Conservation (phyloP, 305 asterid genomes). For the Solanum chacoense region DNA sequence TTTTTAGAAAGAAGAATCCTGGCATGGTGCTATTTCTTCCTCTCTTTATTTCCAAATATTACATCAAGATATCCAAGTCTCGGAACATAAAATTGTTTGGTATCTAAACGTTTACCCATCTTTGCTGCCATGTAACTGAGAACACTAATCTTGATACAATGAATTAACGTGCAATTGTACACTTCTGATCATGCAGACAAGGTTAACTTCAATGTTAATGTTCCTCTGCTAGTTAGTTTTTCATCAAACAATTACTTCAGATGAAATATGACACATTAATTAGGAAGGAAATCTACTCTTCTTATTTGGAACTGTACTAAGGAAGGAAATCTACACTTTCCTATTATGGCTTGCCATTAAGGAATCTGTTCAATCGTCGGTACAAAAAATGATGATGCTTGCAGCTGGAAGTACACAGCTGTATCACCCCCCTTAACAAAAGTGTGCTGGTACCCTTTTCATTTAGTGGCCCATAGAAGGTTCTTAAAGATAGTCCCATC, state of each 20-base stretch:
- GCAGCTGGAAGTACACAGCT: not conserved
- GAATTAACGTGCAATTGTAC: not conserved
- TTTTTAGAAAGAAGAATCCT: no score
- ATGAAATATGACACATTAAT: not conserved
- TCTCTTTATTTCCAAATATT: not conserved
- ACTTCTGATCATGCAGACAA: not conserved
- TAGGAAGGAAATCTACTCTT: not conserved
- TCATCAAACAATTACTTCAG: not conserved
- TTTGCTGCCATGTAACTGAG: not conserved
- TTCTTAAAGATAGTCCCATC: not conserved
- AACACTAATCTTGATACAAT: not conserved
- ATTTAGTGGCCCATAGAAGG: not conserved
- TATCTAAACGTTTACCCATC: not conserved
- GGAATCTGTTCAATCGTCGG: not conserved
- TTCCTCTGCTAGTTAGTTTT: not conserved
- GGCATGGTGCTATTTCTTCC: not conserved
- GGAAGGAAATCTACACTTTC: not conserved
- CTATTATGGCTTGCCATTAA: not conserved
- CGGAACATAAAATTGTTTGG: not conserved
- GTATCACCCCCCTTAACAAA: not conserved
- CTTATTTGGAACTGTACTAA: not conserved
- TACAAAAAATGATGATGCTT: not conserved
- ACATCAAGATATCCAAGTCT: not conserved
- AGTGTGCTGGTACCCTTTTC: not conserved
- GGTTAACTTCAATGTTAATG: not conserved